Evolutionary conservation across 2,329 filamentous ascomycete genomes (phyloP).

Genomic region (Trichoderma sp.): DNA sequence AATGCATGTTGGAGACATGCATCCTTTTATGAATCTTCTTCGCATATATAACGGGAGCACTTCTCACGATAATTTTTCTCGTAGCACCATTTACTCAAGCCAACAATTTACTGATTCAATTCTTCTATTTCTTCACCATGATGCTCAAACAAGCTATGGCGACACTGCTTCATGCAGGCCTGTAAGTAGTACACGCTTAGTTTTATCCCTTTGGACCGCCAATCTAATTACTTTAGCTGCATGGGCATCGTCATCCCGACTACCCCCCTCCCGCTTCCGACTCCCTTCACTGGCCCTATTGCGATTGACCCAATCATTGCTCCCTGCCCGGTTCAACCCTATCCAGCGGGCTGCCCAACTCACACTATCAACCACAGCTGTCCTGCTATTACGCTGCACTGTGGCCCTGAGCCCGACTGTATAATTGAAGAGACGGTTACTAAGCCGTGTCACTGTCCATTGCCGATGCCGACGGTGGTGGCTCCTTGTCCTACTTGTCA

Average conservation of each 20-base stretch:
- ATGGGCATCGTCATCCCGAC: not conserved
- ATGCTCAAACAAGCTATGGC: not conserved
- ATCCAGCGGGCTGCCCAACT: constrained; percentile 6
- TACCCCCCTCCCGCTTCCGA: not conserved
- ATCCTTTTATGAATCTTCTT: not conserved
- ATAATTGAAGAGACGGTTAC: not conserved
- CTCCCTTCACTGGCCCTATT: not conserved
- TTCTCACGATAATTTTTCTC: not conserved
- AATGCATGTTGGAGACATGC: not conserved
- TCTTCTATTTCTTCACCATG: not conserved
- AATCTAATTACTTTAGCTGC: not conserved
- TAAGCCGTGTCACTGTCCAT: not conserved
- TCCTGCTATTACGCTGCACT: not conserved
- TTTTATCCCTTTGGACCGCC: no score
- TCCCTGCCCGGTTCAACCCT: no score
- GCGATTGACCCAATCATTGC: not conserved
- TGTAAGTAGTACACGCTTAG: not conserved
- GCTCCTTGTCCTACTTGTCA: constrained; percentile 13
- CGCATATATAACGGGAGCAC: not conserved
- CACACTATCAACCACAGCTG: not conserved
- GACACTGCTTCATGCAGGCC: not conserved
- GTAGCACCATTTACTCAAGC: not conserved
- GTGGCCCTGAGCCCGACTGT: not conserved
- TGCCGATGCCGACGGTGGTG: not conserved
- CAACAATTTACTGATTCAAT: not conserved